Base-by-base conservation (phyloP, 2,329 filamentous ascomycete genomes). In the Fusarium foetens region DNA sequence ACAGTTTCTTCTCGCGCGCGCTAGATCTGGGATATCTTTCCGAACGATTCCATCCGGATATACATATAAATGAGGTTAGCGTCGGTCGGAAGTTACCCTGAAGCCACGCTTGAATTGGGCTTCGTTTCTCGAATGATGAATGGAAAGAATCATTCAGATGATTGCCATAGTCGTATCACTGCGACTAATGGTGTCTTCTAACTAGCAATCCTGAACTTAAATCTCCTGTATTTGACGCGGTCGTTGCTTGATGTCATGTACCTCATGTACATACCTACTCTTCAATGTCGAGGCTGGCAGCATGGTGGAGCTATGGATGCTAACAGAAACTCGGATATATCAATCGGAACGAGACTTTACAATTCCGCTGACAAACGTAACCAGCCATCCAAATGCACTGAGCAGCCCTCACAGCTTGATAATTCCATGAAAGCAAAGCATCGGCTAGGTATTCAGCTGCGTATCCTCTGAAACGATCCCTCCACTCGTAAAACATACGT, bases 1-100 rank as follows among this genome's bases (percentile, higher is more conserved):
- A 21, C 46, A 36, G 35, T 38, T 58, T 48, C 36, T 33, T 29
- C 41, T 42, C 31, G 64, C 64, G 64, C 63, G 66, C 64, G 64
- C 57, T 33, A 42, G 17, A 25, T 17, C 29, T 25, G 19, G 17
- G 31, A 19, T n/a, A 35, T 39, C 16, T 4, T 53, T 58, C 55
- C 35, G 53, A 35, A 2, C n/a, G 31, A 48, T 57, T 49, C 14
- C 23, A 63, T 27, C 39, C 65, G 66, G 66, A 42, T 68, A 63
- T 63, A 31, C 39, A 9, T 10, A n/a, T 9, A 3, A 35, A 23
- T 16, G 1, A 12, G 58, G 27, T 43, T 52, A 68, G 64, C 6
- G 17, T 12, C 46, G 11, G 19, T 6, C 46, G 14, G 17, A 21
- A 9, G 17, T 11, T 68, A 58, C 64, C 65, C 58, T 68, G 31